Evolutionary conservation across 2,329 filamentous ascomycete species (phyloP).

Genomic region (Ophiosphaerella herpotricha): DNA sequence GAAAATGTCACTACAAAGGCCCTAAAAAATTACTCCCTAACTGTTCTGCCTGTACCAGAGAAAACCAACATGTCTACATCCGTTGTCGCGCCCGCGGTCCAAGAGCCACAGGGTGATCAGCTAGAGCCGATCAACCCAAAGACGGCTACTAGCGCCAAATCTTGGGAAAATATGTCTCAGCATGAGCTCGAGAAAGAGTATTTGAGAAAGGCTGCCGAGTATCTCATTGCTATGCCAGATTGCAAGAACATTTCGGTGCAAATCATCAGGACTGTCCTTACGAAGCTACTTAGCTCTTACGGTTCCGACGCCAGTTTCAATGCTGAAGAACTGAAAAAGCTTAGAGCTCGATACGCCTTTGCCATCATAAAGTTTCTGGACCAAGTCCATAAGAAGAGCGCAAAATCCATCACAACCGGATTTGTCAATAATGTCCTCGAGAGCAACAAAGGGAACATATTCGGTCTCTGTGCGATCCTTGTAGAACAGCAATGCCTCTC

Average conservation of each 20-base stretch:
- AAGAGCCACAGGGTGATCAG: not conserved
- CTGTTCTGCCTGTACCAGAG: not conserved
- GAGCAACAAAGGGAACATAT: slow-evolving; percentile 25
- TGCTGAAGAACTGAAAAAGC: slow-evolving; percentile 10
- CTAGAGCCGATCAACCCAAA: not conserved
- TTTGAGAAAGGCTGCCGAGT: slow-evolving; percentile 21
- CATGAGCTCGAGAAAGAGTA: slow-evolving; percentile 19
- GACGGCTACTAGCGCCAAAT: too few relatives aligned
- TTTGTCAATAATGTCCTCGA: slow-evolving; percentile 19
- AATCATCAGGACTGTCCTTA: slow-evolving; percentile 19
- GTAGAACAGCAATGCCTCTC: slow-evolving; percentile 22
- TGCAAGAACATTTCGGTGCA: slow-evolving; percentile 1
- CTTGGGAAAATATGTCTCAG: not conserved
- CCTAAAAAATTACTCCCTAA: not conserved
- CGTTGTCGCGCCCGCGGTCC: not conserved
- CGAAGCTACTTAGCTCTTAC: slow-evolving; percentile 22
- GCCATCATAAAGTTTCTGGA: slow-evolving; percentile 29
- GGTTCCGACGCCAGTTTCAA: slow-evolving; percentile 2
- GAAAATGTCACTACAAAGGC: not conserved
- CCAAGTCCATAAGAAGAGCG: slow-evolving; percentile 12
- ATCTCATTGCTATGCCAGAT: slow-evolving; percentile 17
- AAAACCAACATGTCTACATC: not conserved
- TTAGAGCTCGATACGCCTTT: slow-evolving; percentile 23
- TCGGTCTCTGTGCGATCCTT: slow-evolving; percentile 26
- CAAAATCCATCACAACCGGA: slow-evolving; percentile 9